Evolutionary conservation across 192 early-diverging fungal genomes (phyloP), one percentile per base, ranked within the genome.

Genomic region (Umbelopsis isabellina): DNA sequence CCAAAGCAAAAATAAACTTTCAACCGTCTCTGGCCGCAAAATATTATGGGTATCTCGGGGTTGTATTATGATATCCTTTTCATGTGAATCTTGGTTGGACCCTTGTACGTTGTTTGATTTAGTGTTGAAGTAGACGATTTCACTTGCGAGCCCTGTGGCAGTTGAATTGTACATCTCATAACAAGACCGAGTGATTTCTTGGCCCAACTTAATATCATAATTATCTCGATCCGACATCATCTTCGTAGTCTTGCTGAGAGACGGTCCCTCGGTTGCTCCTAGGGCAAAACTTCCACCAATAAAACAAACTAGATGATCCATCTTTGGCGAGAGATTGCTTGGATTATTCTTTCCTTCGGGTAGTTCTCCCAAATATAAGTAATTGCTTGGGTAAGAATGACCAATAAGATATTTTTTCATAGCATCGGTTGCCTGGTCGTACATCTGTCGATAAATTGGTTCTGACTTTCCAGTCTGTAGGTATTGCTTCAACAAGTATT

Each of bases 231-330:
- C 78, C 20, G 82, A 64, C 44, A 88, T 78, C 2, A 80, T 65
- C 2, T 83, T 71, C 7, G 61, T 66, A 6, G 67, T 66, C 23
- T 80, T 68, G 7, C 72, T 50, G 3, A 91, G 58, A 25, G 77
- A 37, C 45, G 52, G 75, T 21, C 91, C 91, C 33, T 83, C 75
- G 11, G 93, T 92, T 1, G 89, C 92, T 13, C 88, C 87, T 12
- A 96, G 79, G 0, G 94, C 94, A 69, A 97, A 79, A 7, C 89
- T 89, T 0, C 93, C 95, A 12, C 92, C 93, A 20, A 94, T 82
- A 80, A 97, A 98, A 80, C 97, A 97, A 1, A 96, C 93, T 18
- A 98, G 81, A 70, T 98, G 97, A 78, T 97, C 93, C 94, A 97
- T 96, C 72, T 93, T 94, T 21, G 81, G 74, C 10, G 69, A 69